These are phyloP conservation scores for Leccinum longicurvipes DNA, from an alignment of 768 basidiomycete genomes.

Conservation along the genomic window DNA sequence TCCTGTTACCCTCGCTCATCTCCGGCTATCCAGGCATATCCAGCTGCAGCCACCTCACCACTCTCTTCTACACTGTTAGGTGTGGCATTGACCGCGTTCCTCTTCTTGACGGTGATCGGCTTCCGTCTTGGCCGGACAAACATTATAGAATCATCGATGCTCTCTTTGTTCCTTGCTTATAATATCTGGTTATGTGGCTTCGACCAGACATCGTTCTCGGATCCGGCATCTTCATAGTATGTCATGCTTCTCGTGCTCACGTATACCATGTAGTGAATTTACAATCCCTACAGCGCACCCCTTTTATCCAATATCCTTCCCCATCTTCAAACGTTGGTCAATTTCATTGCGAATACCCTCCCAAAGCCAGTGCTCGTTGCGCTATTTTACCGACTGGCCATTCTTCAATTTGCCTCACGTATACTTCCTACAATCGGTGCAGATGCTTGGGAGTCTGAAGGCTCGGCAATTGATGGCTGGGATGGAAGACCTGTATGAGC, in stretches of 20 bases:
- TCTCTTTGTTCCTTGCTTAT: slow-evolving; percentile 86
- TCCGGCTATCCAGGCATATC: slow-evolving; percentile 57
- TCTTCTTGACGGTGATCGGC: slow-evolving; percentile 90
- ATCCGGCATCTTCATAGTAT: slow-evolving; percentile 76
- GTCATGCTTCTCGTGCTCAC: slow-evolving; percentile 25
- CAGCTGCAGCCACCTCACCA: slow-evolving; percentile 77
- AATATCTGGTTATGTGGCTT: slow-evolving; percentile 89
- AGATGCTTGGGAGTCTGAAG: slow-evolving; percentile 73
- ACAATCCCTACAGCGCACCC: slow-evolving; percentile 50
- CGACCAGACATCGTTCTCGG: slow-evolving; percentile 67
- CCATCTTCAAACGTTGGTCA: slow-evolving; percentile 73
- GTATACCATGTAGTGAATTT: slow-evolving; percentile 5
- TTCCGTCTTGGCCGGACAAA: slow-evolving; percentile 87
- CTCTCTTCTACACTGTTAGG: slow-evolving; percentile 88
- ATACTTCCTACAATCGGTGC: slow-evolving; percentile 83
- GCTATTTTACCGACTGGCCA: slow-evolving; percentile 73
- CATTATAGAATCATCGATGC: slow-evolving; percentile 85
- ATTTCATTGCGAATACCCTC: slow-evolving; percentile 81
- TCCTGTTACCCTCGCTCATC: slow-evolving; percentile 7
- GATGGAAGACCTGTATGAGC: slow-evolving; percentile 63
- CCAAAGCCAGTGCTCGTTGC: slow-evolving; percentile 82
- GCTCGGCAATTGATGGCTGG: slow-evolving; percentile 59
- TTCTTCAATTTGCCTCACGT: slow-evolving; percentile 77
- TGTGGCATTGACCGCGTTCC: slow-evolving; percentile 79
- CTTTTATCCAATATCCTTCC: slow-evolving; percentile 76